Percentiles rank a stretch among this genome's conserved stretches.
These are phyloP conservation scores for Penicillium sumatraense DNA, from an alignment of 2,329 filamentous ascomycete species.

Conservation along the genomic window DNA sequence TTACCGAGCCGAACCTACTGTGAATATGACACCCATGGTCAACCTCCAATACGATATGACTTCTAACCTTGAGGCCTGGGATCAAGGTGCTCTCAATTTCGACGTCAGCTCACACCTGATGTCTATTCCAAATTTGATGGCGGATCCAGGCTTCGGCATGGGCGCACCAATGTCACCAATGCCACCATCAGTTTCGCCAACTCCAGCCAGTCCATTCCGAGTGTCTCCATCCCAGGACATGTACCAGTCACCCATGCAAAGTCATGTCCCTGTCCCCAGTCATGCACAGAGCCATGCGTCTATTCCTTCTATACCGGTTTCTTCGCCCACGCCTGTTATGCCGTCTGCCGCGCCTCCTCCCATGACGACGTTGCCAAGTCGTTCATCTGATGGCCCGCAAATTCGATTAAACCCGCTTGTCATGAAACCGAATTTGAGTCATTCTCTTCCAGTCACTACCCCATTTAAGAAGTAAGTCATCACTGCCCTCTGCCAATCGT, in stretches of 20 bases:
- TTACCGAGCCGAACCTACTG: slow-evolving; percentile 65
- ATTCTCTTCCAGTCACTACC: slow-evolving; percentile 44
- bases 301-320: slow-evolving; percentile 29
- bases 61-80: slow-evolving; percentile 44
- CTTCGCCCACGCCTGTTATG: slow-evolving; percentile 31
- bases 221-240: slow-evolving; percentile 40
- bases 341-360: slow-evolving; percentile 35
- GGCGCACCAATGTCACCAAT: slow-evolving; percentile 30
- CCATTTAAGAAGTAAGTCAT: slow-evolving; percentile 47
- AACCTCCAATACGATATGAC: slow-evolving; percentile 48
- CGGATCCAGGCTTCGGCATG: slow-evolving; percentile 39
- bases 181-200: slow-evolving; percentile 32
- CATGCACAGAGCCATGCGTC: slow-evolving; percentile 26
- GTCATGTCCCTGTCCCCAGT: slow-evolving; percentile 11
- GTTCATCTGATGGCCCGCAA: slow-evolving; percentile 43
- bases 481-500: too few relatives aligned
- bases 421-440: slow-evolving; percentile 46
- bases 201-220: slow-evolving; percentile 35
- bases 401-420: slow-evolving; percentile 49
- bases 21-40: slow-evolving; percentile 45
- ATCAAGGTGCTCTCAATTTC: slow-evolving; percentile 42
- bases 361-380: slow-evolving; percentile 39
- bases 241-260: slow-evolving; percentile 38
- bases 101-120: slow-evolving; percentile 47
- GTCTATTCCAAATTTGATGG: slow-evolving; percentile 46